phyloP scores from a whole-genome alignment of 2,329 filamentous ascomycete species.

The Chaetomium sp. region DNA sequence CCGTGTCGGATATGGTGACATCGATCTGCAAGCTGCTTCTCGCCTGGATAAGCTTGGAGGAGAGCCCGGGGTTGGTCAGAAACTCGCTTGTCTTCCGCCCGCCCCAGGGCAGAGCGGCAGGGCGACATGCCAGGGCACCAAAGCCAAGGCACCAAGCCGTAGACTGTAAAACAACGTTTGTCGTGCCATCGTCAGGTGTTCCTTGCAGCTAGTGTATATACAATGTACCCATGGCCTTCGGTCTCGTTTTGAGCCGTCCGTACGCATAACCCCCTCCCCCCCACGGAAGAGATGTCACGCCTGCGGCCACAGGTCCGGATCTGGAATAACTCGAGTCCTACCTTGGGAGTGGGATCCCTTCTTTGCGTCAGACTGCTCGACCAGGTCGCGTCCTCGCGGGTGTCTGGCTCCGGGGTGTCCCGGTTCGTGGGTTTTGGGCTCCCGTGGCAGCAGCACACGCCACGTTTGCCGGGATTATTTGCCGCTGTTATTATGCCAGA shows the following conservation, averaged over 20 bases:
- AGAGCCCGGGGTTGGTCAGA: neutral
- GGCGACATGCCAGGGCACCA: too few relatives aligned
- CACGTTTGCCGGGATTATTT: conserved; percentile 13
- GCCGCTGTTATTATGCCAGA: neutral
- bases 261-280: neutral
- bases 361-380: conserved; percentile 4
- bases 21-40: conserved; percentile 3
- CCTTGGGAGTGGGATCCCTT: neutral
- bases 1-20: conserved; percentile 12
- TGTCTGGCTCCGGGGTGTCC: conserved; percentile 12
- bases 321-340: conserved; percentile 11
- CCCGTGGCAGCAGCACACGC: neutral
- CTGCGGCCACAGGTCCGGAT: conserved; percentile 8
- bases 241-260: neutral
- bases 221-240: neutral
- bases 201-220: neutral
- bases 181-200: conserved; percentile 1
- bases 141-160: neutral
- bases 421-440: conserved; percentile 15
- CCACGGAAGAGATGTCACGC: neutral
- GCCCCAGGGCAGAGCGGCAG: neutral
- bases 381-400: conserved; percentile 9
- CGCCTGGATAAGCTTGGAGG: neutral
- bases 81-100: conserved; percentile 4
- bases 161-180: neutral